Base-by-base conservation (phyloP, 2,329 filamentous ascomycete genomes). In the Calonectria hawksworthii region DNA sequence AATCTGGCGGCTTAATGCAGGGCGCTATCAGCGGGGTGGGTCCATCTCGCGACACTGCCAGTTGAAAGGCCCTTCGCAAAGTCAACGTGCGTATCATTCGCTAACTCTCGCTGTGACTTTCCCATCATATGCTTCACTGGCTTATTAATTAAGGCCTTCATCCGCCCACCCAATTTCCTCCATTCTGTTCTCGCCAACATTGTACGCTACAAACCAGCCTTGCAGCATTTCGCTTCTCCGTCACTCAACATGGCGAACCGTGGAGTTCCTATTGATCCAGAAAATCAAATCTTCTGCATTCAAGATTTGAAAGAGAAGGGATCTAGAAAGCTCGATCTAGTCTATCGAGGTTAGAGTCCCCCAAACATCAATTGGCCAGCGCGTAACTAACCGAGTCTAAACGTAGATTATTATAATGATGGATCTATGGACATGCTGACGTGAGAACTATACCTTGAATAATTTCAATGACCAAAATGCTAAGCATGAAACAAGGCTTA, bases 401-500 rank as follows among this genome's bases (percentile, higher is more conserved):
- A 54, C 13, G 8, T 6, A 65, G 61, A 65, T 30, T 65, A 65
- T 28, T 65, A 65, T 28, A 65, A 65, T 34, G 23, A 65, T 50
- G 61, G 61, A 30, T 65, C 61, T 1, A 65, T 65, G 61, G 61
- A 65, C n/a, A 65, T 65, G 61, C 5, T 65, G 10, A 65, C 61
- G 61, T 65, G 14, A 3, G 61, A 21, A 30, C 4, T n/a, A 8
- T 38, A 9, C 1, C 9, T 50, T 28, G 18, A 28, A n/a, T 13
- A 30, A 18, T 56, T 38, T 23, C 34, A 14, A 30, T 51, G 26
- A 51, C 10, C n/a, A 32, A 3, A 2, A 10, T 5, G 38, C 26
- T 36, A 3, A 26, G 18, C 32, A 26, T 34, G 13, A 8, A 47
- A 47, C 6, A 47, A 74, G 72, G n/a, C 65, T 91, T 26, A 80